phyloP scores from a whole-genome alignment of 345 rosid genomes.

The Psidium friedrichsthalianum region DNA sequence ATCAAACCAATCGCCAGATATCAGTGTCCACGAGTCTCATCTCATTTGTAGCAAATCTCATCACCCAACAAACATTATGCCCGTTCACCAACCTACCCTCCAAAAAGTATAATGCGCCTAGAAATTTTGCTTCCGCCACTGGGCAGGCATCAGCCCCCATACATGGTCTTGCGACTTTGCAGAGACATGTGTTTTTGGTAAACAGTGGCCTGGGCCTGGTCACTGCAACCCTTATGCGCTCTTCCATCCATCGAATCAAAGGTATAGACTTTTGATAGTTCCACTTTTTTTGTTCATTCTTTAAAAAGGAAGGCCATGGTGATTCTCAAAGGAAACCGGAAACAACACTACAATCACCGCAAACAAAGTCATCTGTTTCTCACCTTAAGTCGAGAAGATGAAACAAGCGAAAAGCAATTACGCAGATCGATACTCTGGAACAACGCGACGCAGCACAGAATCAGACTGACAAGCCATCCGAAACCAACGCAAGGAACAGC shows the following conservation, averaged over 20 bases:
- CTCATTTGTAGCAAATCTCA: background rate
- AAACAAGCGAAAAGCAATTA: background rate
- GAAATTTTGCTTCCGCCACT: background rate
- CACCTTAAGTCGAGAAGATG: background rate
- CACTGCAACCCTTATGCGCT: too few species aligned
- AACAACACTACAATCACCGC: background rate
- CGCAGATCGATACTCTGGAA: background rate
- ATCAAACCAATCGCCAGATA: background rate
- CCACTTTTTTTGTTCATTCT: too few species aligned
- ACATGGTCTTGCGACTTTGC: too few species aligned
- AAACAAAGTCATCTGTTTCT: background rate
- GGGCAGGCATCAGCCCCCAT: too few species aligned
- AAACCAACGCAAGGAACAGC: background rate
- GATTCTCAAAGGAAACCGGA: background rate
- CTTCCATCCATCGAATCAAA: too few species aligned
- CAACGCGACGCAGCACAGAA: background rate
- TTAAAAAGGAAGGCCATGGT: background rate
- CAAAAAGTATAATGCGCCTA: background rate
- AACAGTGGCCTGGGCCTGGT: too few species aligned
- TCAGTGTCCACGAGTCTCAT: background rate
- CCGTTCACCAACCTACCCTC: background rate
- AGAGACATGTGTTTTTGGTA: too few species aligned
- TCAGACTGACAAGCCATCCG: background rate
- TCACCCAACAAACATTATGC: background rate
- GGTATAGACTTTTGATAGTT: too few species aligned